Evolutionary conservation across 1,284 basidiomycete genomes (phyloP).

Genomic region (Ustilago shanxiensis): DNA sequence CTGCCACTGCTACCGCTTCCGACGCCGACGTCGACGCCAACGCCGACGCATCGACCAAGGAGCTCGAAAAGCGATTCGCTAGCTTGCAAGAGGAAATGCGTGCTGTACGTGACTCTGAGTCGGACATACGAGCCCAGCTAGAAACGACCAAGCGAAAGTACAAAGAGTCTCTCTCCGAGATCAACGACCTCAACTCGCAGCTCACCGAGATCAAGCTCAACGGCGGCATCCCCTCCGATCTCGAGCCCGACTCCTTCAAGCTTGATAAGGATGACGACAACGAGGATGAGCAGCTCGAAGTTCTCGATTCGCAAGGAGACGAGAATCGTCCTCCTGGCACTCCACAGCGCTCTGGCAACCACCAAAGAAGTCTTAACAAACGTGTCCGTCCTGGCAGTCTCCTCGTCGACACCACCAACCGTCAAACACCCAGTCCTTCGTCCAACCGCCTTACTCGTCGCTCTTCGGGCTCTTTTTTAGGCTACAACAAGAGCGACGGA

Average conservation of each 20-base stretch:
- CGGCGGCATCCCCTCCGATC: conserved; percentile 14
- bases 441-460: conserved; percentile 49
- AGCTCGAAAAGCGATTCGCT: conserved; percentile 75
- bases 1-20: conserved; percentile 79
- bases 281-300: conserved; percentile 59
- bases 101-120: conserved; percentile 49
- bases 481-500: conserved; percentile 63
- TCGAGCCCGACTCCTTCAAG: conserved; percentile 29
- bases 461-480: conserved; percentile 64
- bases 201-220: conserved; percentile 58
- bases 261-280: conserved; percentile 32
- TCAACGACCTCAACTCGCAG: conserved; percentile 78
- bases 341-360: conserved; percentile 20
- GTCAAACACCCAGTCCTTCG: conserved; percentile 36
- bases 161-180: conserved; percentile 86
- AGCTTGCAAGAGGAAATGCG: conserved; percentile 75
- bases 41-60: conserved; percentile 81
- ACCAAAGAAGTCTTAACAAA: conserved; percentile 25
- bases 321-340: conserved; percentile 28
- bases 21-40: conserved; percentile 85
- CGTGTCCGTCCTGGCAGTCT: conserved; percentile 54
- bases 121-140: conserved; percentile 75
- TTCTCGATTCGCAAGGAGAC: conserved; percentile 48
- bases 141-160: conserved; percentile 84
- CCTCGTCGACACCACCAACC: conserved; percentile 51